A percentile compares a stretch with the other conserved stretches of the same genome.
These are phyloP conservation scores for Papiliotrema flavescens DNA, from an alignment of 1,284 basidiomycete species.

Conservation along the genomic window DNA sequence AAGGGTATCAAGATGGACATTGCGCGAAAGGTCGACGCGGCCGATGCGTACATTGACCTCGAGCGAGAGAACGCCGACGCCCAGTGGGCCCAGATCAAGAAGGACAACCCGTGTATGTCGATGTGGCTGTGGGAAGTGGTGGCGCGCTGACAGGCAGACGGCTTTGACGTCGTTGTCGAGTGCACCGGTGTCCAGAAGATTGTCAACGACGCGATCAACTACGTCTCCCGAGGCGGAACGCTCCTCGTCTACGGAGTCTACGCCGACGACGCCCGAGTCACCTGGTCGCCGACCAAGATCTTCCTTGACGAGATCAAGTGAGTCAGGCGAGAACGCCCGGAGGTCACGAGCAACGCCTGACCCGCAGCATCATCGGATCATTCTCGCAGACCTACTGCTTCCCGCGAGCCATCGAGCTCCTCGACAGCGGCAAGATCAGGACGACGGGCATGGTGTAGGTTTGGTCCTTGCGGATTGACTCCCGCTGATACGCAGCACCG, in stretches of 20 bases:
- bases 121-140: neutral
- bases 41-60: conserved; percentile 76
- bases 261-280: conserved; percentile 66
- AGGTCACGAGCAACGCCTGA: neutral
- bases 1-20: conserved; percentile 81
- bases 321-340: conserved; percentile 20
- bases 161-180: conserved; percentile 84
- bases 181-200: conserved; percentile 78
- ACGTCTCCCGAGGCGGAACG: conserved; percentile 61
- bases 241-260: conserved; percentile 59
- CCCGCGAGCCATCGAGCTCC: conserved; percentile 79
- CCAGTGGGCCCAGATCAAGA: conserved; percentile 73
- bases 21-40: conserved; percentile 69
- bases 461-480: neutral
- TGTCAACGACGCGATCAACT: conserved; percentile 75
- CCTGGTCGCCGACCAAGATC: conserved; percentile 80
- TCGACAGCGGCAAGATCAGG: conserved; percentile 75
- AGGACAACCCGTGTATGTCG: conserved; percentile 61
- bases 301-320: conserved; percentile 78
- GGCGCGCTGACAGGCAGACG: conserved; percentile 47
- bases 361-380: conserved; percentile 70
- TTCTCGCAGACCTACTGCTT: conserved; percentile 83
- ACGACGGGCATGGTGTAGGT: conserved; percentile 71
- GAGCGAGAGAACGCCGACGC: conserved; percentile 68
- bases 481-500: conserved; percentile 52